Evolutionary conservation across 2,329 filamentous ascomycete species (phyloP).

Genomic region (Fusarium pininemorale): DNA sequence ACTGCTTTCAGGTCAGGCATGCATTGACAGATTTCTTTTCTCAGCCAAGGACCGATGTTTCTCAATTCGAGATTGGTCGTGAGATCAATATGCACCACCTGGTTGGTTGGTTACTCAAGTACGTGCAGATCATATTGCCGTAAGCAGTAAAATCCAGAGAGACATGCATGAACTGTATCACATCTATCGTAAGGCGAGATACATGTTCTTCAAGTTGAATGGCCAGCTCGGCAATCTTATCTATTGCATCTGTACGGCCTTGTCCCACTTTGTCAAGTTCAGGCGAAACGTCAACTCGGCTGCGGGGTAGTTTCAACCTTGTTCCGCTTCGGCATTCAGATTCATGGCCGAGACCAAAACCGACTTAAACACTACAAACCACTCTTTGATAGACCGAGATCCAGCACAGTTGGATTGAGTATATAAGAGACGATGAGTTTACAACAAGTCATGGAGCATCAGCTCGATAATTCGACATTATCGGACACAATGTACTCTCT

Average conservation of each 20-base stretch:
- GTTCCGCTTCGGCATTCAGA: background rate
- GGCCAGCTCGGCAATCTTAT: background rate
- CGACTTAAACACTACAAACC: background rate
- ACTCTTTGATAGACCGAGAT: background rate
- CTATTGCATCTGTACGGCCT: background rate
- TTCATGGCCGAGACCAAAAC: background rate
- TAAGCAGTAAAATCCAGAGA: background rate
- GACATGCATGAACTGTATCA: background rate
- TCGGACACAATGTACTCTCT: background rate
- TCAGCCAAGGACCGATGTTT: background rate
- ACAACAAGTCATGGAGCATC: background rate
- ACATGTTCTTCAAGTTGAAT: background rate
- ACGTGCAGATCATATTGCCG: background rate
- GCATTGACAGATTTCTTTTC: fast-evolving
- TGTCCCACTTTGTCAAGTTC: background rate
- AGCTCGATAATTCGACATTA: background rate
- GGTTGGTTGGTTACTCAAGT: background rate
- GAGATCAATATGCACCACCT: background rate
- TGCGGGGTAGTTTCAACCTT: background rate
- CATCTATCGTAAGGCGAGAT: too few species aligned
- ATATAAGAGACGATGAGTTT: background rate
- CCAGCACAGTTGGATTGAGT: background rate
- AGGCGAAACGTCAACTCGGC: background rate
- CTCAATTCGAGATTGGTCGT: background rate
- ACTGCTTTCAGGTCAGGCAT: background rate